These are phyloP conservation scores for Ilex aquifolium DNA, from an alignment of 257 asterid species.

Conservation along the genomic window DNA sequence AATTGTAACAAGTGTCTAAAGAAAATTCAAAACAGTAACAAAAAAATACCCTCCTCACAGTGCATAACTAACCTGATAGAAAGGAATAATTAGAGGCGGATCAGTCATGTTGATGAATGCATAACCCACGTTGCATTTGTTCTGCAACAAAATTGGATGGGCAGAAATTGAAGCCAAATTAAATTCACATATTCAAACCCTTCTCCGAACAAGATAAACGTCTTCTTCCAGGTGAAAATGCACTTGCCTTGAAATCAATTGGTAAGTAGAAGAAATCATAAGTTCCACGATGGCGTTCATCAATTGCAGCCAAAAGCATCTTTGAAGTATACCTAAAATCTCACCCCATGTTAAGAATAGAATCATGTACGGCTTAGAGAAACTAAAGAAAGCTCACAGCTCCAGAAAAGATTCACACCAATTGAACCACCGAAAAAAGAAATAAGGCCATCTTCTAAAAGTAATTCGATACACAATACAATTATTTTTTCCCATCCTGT, in stretches of 20 bases:
- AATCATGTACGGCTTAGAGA: no score
- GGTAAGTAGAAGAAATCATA: slow-evolving; percentile 95
- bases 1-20: no score
- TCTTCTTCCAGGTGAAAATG: background rate
- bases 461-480: no score
- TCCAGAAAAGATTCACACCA: no score
- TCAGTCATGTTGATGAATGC: slow-evolving; percentile 98
- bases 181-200: background rate
- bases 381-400: no score
- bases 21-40: background rate
- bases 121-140: slow-evolving; percentile 98
- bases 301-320: slow-evolving; percentile 98
- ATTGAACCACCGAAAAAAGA: no score
- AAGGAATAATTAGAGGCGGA: slow-evolving; percentile 73
- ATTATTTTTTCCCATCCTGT: no score
- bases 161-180: slow-evolving; percentile 5
- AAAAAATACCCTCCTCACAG: slow-evolving; percentile 9
- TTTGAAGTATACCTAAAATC: slow-evolving; percentile 83
- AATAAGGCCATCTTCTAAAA: no score
- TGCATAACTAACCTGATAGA: slow-evolving; percentile 57
- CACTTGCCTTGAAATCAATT: slow-evolving; percentile 91
- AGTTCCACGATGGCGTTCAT: slow-evolving; percentile 90
- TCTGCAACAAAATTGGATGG: slow-evolving; percentile 48
- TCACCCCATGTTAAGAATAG: slow-evolving; percentile 10
- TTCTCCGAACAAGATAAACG: background rate